Evolutionary conservation across 441 rosid species (phyloP), one percentile per base, ranked within the genome.

Genomic region (Cnidoscolus chayamansa): DNA sequence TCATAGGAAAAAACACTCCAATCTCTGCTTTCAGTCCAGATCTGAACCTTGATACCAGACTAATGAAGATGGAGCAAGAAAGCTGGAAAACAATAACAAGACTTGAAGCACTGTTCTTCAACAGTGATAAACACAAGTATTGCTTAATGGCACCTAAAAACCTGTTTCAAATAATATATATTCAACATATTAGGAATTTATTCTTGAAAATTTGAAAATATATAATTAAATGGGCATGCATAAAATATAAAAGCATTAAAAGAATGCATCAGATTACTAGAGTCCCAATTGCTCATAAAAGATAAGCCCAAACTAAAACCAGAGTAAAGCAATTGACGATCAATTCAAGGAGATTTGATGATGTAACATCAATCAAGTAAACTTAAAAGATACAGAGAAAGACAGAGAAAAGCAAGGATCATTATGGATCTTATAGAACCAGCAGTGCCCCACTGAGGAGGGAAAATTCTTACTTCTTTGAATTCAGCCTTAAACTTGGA

Each of bases 21-120:
- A 96, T 96, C 84, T 96, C 97, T 51, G 99, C 99, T 84, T 96
- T 93, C 82, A 96, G 74, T 71, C 99, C 98, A 76, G 93, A 97
- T 70, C 96, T 94, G 77, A 96, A 96, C 79, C 98, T 92, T 71
- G 97, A 88, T 65, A 96, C 98, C 72, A 92, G 84, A 82, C 98
- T 96, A 72, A 96, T 90, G 79, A 92, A 96, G 78, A 93, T 89
- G 77, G 98, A 93, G 86, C 97, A 93, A 73, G 99, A 93, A 79
- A 96, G 98, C 90, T 96, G 97, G 89, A 93, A 96, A 82, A 91
- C 84, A 72, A 96, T 92, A 91, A 96, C 88, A 65, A 93, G 92
- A 73, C 90, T 90, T 5, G 98, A 96, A 76, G 97, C 92, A 58
- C 97, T 93, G 78, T 96, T 92, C 92, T 96, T 93, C 87, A 96